These are phyloP conservation scores for Schizopora paradoxa DNA, from an alignment of 1,284 basidiomycete species.

Conservation along the genomic window DNA sequence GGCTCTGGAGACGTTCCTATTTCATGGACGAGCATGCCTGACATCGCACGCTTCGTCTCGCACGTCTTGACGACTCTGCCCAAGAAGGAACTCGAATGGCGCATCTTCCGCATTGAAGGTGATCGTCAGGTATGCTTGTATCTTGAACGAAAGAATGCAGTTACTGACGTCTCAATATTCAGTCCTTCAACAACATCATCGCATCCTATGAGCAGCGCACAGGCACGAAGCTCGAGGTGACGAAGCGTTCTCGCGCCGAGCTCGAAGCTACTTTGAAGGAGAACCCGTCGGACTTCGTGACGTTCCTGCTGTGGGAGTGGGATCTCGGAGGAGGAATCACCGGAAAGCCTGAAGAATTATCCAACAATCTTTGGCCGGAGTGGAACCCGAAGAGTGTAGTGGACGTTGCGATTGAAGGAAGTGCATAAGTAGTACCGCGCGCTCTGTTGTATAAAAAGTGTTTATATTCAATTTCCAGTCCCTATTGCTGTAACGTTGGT, in stretches of 20 bases:
- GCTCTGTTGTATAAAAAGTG: no score
- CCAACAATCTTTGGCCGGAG: slow-evolving; percentile 7
- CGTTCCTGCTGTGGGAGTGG: background rate
- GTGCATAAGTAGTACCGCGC: background rate
- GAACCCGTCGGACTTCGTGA: slow-evolving; percentile 6
- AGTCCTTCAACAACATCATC: slow-evolving; percentile 10
- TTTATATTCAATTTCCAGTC: no score
- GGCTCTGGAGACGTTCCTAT: slow-evolving; percentile 29
- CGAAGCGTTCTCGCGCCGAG: slow-evolving; percentile 4
- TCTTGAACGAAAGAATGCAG: no score
- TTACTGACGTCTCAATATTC: background rate
- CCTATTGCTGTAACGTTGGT: no score
- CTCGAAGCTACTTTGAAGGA: slow-evolving; percentile 4
- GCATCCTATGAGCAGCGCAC: background rate
- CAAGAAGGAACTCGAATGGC: slow-evolving; percentile 25
- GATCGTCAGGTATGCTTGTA: slow-evolving; percentile 27
- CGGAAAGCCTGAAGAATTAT: slow-evolving; percentile 9
- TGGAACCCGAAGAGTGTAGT: slow-evolving; percentile 13
- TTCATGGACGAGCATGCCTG: slow-evolving; percentile 30
- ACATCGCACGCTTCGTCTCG: slow-evolving; percentile 33
- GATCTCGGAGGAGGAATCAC: slow-evolving; percentile 5
- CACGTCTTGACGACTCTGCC: slow-evolving; percentile 31
- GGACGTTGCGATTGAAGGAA: slow-evolving; percentile 6
- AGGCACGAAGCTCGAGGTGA: slow-evolving; percentile 2
- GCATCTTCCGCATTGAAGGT: slow-evolving; percentile 34